Base-by-base conservation (phyloP, 2,329 filamentous ascomycete species). In the Claviceps sp. region DNA sequence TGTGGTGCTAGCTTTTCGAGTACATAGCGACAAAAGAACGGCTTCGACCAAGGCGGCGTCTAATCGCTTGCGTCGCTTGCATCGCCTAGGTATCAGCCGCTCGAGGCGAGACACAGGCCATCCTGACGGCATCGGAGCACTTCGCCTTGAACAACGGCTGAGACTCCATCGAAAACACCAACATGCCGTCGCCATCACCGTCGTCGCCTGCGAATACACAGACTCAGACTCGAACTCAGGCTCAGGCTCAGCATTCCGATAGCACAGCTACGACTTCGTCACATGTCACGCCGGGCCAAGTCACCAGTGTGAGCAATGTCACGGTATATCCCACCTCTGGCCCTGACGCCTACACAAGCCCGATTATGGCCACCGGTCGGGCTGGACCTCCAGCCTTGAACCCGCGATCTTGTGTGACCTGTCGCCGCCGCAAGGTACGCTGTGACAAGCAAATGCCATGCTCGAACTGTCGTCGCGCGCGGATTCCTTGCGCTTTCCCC, bases 371-470 rank as follows among this genome's bases (percentile, higher is more conserved):
- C 30, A 57, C 65, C n/a, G 65, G 57, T 40, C 61, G 65, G 55
- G 63, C 62, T 42, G 54, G 61, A 47, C 50, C 58, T 22, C 65
- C 67, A 6, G 65, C 65, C 40, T 54, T 74, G 47, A 75, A 75
- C 55, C 73, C 73, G 34, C 67, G 73, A 54, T 75, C 72, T 55
- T 75, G 73, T 57, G 72, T 76, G 18, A 75, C 72, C 41, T 76
- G 73, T 55, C 68, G 73, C 11, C 70, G 73, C 45, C 71, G 82
- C 55, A 85, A 87, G 65, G 85, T 89, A 51, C 84, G 84, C 61
- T 89, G 85, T 72, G 84, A 89, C 70, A 89, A 89, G 70, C 75
- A 79, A 60, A 80, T 87, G 72, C 83, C 85, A 16, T 89, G 85
- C 65, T 80, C 80, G 59, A 89, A 89, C 64, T 89, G 85, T 64